These are phyloP conservation scores for Hypomyces perniciosus DNA, from an alignment of 2,329 filamentous ascomycete genomes.

Conservation along the genomic window DNA sequence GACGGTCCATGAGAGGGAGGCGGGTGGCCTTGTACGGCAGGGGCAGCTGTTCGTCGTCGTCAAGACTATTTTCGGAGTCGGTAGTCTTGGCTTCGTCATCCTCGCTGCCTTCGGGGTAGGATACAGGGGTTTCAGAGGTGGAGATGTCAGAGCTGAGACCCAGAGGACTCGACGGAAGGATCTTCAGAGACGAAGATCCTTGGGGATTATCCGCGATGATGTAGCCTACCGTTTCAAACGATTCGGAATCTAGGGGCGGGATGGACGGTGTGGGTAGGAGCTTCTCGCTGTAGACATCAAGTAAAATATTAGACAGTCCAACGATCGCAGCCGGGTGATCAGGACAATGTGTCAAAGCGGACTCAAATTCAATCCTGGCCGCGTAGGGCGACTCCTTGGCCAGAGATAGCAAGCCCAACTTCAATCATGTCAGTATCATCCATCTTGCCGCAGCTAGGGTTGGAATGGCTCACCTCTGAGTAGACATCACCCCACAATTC, in stretches of 20 bases:
- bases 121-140: slow-evolving; percentile 15
- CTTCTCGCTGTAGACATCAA: slow-evolving; percentile 74
- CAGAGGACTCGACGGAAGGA: slow-evolving; percentile 40
- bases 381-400: slow-evolving; percentile 57
- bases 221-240: slow-evolving; percentile 4
- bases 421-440: slow-evolving; percentile 20
- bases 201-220: neutral
- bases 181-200: slow-evolving; percentile 5
- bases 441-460: neutral
- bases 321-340: slow-evolving; percentile 78
- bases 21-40: slow-evolving; percentile 52
- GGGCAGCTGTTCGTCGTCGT: slow-evolving; percentile 37
- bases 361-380: slow-evolving; percentile 74
- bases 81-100: slow-evolving; percentile 12
- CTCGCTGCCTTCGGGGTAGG: slow-evolving; percentile 10
- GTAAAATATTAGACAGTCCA: slow-evolving; percentile 74
- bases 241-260: slow-evolving; percentile 32
- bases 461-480: slow-evolving; percentile 58
- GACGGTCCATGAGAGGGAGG: slow-evolving; percentile 67
- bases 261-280: slow-evolving; percentile 54
- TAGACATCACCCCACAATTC: slow-evolving; percentile 80
- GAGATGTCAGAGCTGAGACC: slow-evolving; percentile 34
- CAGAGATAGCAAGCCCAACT: slow-evolving; percentile 63
- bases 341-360: slow-evolving; percentile 69
- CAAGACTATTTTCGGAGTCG: slow-evolving; percentile 13